Percentiles rank a stretch among this genome's conserved stretches.
phyloP scores from a whole-genome alignment of 495 filamentous ascomycete genomes.

The Xylaria sp. region DNA sequence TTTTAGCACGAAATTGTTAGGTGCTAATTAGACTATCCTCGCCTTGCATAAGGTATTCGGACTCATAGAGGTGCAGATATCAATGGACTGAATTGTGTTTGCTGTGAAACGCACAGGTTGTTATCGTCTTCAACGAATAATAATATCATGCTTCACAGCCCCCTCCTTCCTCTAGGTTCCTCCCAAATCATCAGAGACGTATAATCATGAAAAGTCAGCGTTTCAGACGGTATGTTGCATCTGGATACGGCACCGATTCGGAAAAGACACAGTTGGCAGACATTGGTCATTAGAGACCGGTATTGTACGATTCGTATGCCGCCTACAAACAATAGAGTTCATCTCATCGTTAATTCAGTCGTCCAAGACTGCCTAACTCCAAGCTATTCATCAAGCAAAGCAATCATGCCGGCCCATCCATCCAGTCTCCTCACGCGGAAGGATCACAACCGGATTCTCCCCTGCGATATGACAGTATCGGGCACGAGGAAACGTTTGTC shows the following conservation, averaged over 20 bases:
- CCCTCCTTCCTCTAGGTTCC: neutral
- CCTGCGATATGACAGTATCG: neutral
- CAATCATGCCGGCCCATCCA: constrained; percentile 7
- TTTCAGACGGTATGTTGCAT: neutral
- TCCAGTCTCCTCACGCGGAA: neutral
- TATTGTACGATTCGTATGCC: neutral
- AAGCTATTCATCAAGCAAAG: constrained; percentile 8
- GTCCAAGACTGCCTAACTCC: constrained; percentile 3
- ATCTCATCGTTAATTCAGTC: constrained; percentile 16
- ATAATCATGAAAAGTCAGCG: neutral
- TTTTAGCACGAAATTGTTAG: neutral
- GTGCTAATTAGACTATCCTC: neutral
- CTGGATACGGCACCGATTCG: neutral
- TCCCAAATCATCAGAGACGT: neutral
- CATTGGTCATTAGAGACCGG: neutral
- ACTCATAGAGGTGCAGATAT: neutral
- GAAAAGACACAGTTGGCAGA: neutral
- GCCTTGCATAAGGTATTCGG: neutral
- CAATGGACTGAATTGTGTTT: neutral
- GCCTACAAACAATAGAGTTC: neutral
- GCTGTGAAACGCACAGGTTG: neutral
- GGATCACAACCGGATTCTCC: neutral
- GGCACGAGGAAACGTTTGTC: neutral
- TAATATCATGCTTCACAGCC: neutral
- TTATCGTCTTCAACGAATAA: neutral